Conservation (phyloP, 352 stramenopile species). For the Sclerospora graminicola region DNA sequence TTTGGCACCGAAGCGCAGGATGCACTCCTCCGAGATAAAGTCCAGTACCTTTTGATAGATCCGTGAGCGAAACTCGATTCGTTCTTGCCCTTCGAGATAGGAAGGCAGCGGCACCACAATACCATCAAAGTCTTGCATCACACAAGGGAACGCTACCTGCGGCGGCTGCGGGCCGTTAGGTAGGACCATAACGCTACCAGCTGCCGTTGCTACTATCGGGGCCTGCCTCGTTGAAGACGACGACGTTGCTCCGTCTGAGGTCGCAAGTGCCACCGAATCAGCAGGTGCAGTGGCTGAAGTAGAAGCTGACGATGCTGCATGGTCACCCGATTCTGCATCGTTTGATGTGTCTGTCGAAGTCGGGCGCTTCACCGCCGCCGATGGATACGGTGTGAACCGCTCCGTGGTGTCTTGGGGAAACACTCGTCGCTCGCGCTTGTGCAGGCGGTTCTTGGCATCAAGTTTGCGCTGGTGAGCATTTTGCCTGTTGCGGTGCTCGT, state of each 20-base stretch:
- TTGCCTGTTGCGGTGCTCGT: constrained; percentile 73
- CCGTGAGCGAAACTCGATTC: constrained; percentile 61
- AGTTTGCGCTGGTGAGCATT: constrained; percentile 85
- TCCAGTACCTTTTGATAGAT: constrained; percentile 79
- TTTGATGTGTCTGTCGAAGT: constrained; percentile 1
- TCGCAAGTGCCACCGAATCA: no score
- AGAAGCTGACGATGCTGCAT: not conserved
- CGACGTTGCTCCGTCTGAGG: constrained; percentile 1
- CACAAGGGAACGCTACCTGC: constrained; percentile 38
- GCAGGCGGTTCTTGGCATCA: constrained; percentile 68
- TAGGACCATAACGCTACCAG: constrained; percentile 27
- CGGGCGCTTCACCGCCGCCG: not conserved
- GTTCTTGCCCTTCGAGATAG: constrained; percentile 59
- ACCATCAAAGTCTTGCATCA: constrained; percentile 69
- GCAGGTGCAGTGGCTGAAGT: not conserved
- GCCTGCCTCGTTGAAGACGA: not conserved
- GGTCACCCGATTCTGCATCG: constrained; percentile 3
- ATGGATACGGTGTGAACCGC: constrained; percentile 20
- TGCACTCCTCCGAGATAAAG: constrained; percentile 77
- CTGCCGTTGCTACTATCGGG: constrained; percentile 1
- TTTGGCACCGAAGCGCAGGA: constrained; percentile 35
- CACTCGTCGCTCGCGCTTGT: constrained; percentile 46
- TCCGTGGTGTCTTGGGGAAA: not conserved
- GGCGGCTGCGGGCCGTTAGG: constrained; percentile 40
- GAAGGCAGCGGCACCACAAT: constrained; percentile 72